phyloP scores from a whole-genome alignment of 2,329 filamentous ascomycete species.

The Plectosphaerella cucumerina region DNA sequence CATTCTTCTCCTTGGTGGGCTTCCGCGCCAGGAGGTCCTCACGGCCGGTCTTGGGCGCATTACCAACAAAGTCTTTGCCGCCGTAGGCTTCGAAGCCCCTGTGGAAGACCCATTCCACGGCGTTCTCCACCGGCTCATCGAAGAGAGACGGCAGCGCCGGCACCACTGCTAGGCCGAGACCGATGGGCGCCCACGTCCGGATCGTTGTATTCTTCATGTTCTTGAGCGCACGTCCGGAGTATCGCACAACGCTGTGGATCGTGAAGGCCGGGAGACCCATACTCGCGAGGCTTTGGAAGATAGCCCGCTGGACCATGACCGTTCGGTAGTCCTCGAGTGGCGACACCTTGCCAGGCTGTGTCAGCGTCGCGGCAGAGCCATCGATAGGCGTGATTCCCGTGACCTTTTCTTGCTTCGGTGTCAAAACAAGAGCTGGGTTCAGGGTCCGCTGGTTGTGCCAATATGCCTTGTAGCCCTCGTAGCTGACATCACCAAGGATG shows the following conservation, averaged over 20 bases:
- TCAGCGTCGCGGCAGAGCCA: slow-evolving; percentile 2
- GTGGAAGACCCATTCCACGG: slow-evolving; percentile 87
- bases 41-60: slow-evolving; percentile 49
- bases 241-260: slow-evolving; percentile 87
- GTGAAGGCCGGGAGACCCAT: slow-evolving; percentile 95
- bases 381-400: slow-evolving; percentile 14
- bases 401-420: slow-evolving; percentile 41
- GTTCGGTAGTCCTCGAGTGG: slow-evolving; percentile 86
- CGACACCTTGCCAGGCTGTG: slow-evolving; percentile 42
- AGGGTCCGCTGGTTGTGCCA: slow-evolving; percentile 74
- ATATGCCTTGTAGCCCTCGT: slow-evolving; percentile 96
- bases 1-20: slow-evolving; percentile 16
- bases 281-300: slow-evolving; percentile 86
- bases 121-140: slow-evolving; percentile 87
- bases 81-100: slow-evolving; percentile 72
- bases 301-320: slow-evolving; percentile 83
- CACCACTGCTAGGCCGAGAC: slow-evolving; percentile 71
- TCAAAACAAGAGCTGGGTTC: slow-evolving; percentile 61
- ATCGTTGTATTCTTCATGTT: slow-evolving; percentile 69
- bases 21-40: slow-evolving; percentile 38
- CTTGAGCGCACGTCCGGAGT: slow-evolving; percentile 84
- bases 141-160: slow-evolving; percentile 82
- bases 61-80: slow-evolving; percentile 52
- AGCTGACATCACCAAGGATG: slow-evolving; percentile 80
- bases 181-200: slow-evolving; percentile 86